A percentile compares a stretch with the other conserved stretches of the same genome.
Evolutionary conservation across 495 filamentous ascomycete species (phyloP).

Genomic region (Cercophora samala): DNA sequence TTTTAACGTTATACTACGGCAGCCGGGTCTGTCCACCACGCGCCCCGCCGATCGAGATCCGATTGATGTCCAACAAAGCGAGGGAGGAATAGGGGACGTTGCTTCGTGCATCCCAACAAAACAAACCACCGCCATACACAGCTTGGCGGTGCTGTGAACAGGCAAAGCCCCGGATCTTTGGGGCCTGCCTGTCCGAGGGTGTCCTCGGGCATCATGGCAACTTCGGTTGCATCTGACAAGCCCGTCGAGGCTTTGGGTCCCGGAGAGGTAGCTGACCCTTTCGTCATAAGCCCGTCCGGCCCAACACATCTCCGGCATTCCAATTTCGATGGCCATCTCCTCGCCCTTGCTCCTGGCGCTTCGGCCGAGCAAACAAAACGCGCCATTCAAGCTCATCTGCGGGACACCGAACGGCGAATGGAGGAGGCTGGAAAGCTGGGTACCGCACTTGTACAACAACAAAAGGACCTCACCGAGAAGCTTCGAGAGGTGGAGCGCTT

Average conservation of each 20-base stretch:
- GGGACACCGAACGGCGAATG: slow-evolving; percentile 84
- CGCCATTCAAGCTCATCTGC: slow-evolving; percentile 84
- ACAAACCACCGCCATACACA: slow-evolving; percentile 10
- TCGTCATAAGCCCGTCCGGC: slow-evolving; percentile 42
- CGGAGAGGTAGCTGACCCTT: slow-evolving; percentile 50
- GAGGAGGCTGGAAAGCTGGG: slow-evolving; percentile 88
- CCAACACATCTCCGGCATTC: slow-evolving; percentile 67
- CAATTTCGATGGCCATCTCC: slow-evolving; percentile 71
- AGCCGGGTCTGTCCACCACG: slow-evolving; percentile 19
- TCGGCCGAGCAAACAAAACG: slow-evolving; percentile 85
- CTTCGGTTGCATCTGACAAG: slow-evolving; percentile 33
- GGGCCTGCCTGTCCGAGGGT: slow-evolving; percentile 15
- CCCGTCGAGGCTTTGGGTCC: slow-evolving; percentile 25
- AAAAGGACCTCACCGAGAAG: slow-evolving; percentile 71
- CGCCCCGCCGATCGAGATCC: slow-evolving; percentile 5
- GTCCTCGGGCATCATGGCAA: slow-evolving; percentile 28
- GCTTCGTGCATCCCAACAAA: slow-evolving; percentile 16
- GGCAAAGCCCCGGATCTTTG: slow-evolving; percentile 1
- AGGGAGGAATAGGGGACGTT: slow-evolving; percentile 19
- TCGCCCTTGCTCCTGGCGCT: slow-evolving; percentile 68
- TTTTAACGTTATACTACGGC: slow-evolving; percentile 8
- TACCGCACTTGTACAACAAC: slow-evolving; percentile 78
- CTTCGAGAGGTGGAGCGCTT: slow-evolving; percentile 80
- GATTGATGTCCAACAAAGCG: slow-evolving; percentile 20
- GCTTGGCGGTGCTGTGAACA: slow-evolving; percentile 7